A percentile compares a stretch with the other conserved stretches of the same genome.
These are phyloP conservation scores for Mycena vulgaris DNA, from an alignment of 768 basidiomycete species.

Conservation along the genomic window DNA sequence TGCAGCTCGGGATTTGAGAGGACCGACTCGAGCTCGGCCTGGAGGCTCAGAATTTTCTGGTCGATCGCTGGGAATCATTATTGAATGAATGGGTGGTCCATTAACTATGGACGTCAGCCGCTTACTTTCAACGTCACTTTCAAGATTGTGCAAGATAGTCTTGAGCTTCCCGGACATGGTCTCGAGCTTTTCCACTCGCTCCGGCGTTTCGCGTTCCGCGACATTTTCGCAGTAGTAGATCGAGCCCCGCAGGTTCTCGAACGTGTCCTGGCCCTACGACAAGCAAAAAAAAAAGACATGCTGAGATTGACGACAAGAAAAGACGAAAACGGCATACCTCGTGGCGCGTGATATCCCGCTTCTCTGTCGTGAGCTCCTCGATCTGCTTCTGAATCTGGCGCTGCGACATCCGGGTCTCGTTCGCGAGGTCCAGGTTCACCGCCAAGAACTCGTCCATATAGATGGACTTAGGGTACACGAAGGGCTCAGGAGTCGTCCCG, in stretches of 20 bases:
- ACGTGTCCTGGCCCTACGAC: conserved; percentile 71
- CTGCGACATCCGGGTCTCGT: conserved; percentile 55
- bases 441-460: conserved; percentile 83
- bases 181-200: conserved; percentile 61
- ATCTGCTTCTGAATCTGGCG: conserved; percentile 64
- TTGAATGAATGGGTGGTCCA: neutral
- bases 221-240: conserved; percentile 79
- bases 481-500: conserved; percentile 51
- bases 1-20: conserved; percentile 80
- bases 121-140: conserved; percentile 70
- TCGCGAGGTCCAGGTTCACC: conserved; percentile 65
- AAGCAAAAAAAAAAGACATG: neutral
- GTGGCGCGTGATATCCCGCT: conserved; percentile 63
- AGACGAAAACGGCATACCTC: too few species aligned
- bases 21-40: conserved; percentile 58
- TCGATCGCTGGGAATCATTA: conserved; percentile 64
- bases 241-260: conserved; percentile 72
- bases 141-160: conserved; percentile 65
- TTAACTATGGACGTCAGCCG: neutral
- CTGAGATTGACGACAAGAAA: too few species aligned
- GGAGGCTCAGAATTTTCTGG: conserved; percentile 60
- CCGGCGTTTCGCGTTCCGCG: conserved; percentile 66
- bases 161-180: conserved; percentile 66
- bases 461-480: conserved; percentile 75
- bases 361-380: conserved; percentile 60